Base-by-base conservation (phyloP, 2,329 filamentous ascomycete genomes). In the Exophiala calicioides region DNA sequence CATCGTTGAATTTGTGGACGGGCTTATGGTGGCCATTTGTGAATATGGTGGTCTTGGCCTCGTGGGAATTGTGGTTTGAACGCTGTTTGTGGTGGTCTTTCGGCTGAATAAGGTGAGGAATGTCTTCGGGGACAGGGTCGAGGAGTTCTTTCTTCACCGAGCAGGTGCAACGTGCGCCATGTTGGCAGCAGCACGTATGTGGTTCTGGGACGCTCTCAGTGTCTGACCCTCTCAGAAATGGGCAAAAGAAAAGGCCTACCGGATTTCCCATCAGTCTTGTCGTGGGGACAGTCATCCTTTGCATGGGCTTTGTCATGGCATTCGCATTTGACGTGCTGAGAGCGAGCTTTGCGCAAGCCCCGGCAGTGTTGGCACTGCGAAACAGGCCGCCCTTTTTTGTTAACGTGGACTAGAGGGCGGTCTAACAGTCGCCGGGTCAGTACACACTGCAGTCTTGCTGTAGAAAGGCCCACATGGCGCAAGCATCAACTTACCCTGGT, bases 341-440 rank as follows among this genome's bases (percentile, higher is more conserved):
- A 85, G 62, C 93, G 88, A 69, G 89, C 91, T 79, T 97, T 97
- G 74, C 93, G 90, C 78, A 95, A 86, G 59, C 86, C 82, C 68
- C 93, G 91, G 74, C 93, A 98, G 74, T 98, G 93, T 60, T 89
- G 82, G 73, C 93, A 98, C 84, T 98, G 93, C 62, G 93, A 95
- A 60, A 97, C 90, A 53, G 93, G 93, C 55, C 91, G 87, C 64
- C 91, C 91, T 76, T 97, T 97, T 70, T 95, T 95, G 71, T 94
- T 94, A 75, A 96, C 95, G 68, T 95, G 89, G 65, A 88, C 86
- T 58, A 97, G 80, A 58, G 88, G 88, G 59, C 91, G 88, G 70
- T 96, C 93, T 95, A 63, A 44, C 62, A 24, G 39, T 36, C 42
- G 21, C 10, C 26, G 41, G 49, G 20, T 52, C 41, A 38, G 47